Evolutionary conservation across 176 grass and related monocot species (phyloP).

Genomic region (Oropetium thomaeum): DNA sequence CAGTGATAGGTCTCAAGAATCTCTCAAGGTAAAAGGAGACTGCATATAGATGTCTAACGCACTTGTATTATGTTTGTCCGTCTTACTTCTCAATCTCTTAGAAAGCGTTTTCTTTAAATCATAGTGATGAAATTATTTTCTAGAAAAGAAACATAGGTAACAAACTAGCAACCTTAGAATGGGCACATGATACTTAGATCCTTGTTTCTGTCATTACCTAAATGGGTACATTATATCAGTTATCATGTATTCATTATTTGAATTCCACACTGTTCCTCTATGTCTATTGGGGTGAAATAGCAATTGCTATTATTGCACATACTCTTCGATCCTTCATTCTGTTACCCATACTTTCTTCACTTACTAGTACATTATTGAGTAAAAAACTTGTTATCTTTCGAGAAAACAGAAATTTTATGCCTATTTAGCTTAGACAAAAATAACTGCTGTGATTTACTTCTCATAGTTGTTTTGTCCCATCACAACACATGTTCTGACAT

Average conservation of each 20-base stretch:
- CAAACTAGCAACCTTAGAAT: not conserved
- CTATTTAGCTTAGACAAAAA: conserved; percentile 5
- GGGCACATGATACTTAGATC: not conserved
- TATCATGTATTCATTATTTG: conserved; percentile 2
- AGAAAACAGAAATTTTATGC: conserved; percentile 10
- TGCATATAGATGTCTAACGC: not conserved
- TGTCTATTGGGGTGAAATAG: conserved; percentile 13
- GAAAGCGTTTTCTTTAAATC: not conserved
- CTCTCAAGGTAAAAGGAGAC: conserved; percentile 48
- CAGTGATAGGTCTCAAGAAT: conserved; percentile 37
- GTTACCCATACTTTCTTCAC: conserved; percentile 4
- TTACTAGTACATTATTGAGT: conserved; percentile 14
- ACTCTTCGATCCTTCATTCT: not conserved
- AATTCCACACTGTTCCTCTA: not conserved
- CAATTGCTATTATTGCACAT: conserved; percentile 22
- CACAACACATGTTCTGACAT: not conserved
- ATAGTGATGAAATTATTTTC: not conserved
- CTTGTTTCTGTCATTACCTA: conserved; percentile 3
- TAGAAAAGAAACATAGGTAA: not conserved
- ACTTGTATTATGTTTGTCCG: not conserved
- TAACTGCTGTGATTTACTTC: not conserved
- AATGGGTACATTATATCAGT: not conserved
- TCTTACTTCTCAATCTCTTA: not conserved
- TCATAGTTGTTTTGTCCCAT: not conserved
- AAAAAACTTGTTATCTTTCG: conserved; percentile 15